Base-by-base conservation (phyloP, 768 basidiomycete species). In the Tephrocybe sp. region DNA sequence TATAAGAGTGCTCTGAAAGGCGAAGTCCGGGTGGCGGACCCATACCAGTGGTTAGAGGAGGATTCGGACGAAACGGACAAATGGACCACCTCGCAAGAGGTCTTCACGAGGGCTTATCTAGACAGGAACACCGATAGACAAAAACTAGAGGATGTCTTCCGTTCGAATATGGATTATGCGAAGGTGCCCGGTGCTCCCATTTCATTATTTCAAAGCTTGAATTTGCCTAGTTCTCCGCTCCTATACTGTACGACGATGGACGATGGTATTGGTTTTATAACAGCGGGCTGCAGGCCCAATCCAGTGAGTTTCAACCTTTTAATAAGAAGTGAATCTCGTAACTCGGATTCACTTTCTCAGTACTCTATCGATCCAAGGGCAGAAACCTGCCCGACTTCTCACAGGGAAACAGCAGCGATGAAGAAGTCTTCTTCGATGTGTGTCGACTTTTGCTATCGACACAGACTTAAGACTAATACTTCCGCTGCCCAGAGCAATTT, bases 201-300 rank as follows among this genome's bases (percentile, higher is more conserved):
- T 18, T 26, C 16, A 40, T 40, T 22, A 12, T 34, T n/a, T 26
- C 21, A 42, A 30, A 11, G 39, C 13, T 53, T 42, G 28, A 43
- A 37, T 39, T 46, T 42, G 43, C 16, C 32, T 46, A 88, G 86
- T 87, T 88, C 63, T 80, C 78, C 18, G 69, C 82, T 0, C 90
- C 89, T 0, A 63, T 55, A 11, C 54, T 87, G 44, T 78, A 80
- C 52, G 72, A 82, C 12, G 87, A 91, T 57, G 78, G 75, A 13
- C 78, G 77, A 41, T 92, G 87, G 84, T 93, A 92, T 59, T 89
- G 89, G 87, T 79, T 77, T 59, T 79, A 85, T 60, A 91, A 92
- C 67, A 83, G 79, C 44, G 90, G 89, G 25, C 75, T 92, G 22
- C 83, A 89, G 54, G 74, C 85, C 1, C 89, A 90, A 60, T 72